Conservation (phyloP, 441 rosid species). For the Manihot esculenta region DNA sequence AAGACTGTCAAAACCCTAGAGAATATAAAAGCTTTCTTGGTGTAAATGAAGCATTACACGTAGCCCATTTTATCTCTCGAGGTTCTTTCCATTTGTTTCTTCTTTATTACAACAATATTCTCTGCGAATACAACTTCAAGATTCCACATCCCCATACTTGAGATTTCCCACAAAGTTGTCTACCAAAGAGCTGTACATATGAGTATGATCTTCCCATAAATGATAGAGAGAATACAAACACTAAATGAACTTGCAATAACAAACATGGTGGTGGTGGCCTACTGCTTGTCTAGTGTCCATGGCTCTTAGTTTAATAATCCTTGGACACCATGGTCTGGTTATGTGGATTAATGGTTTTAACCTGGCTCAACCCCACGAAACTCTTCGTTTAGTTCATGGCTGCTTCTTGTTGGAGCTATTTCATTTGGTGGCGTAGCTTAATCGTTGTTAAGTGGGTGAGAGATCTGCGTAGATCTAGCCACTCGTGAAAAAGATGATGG, state of each 20-base stretch:
- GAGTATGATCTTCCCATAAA: slow-evolving; percentile 15
- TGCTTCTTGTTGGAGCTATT: slow-evolving; percentile 34
- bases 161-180: slow-evolving; percentile 38
- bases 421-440: slow-evolving; percentile 22
- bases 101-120: slow-evolving; percentile 16
- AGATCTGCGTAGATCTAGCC: background rate
- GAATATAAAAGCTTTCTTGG: slow-evolving; percentile 14
- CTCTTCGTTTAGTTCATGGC: slow-evolving; percentile 12
- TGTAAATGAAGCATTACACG: slow-evolving; percentile 26
- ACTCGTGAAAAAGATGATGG: slow-evolving; percentile 11
- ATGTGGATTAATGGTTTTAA: background rate
- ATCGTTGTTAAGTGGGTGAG: slow-evolving; percentile 1
- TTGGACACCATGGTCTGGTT: background rate
- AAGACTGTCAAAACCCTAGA: background rate
- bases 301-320: background rate
- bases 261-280: slow-evolving; percentile 31
- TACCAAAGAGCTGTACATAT: background rate
- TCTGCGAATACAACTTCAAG: slow-evolving; percentile 20
- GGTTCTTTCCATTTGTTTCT: slow-evolving; percentile 13
- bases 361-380: slow-evolving; percentile 14
- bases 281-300: slow-evolving; percentile 4
- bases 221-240: slow-evolving; percentile 25
- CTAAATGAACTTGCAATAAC: slow-evolving; percentile 30
- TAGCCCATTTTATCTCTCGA: slow-evolving; percentile 6
- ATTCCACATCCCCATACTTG: slow-evolving; percentile 32